Evolutionary conservation across 768 basidiomycete genomes (phyloP), one percentile per base, ranked within the genome.

Genomic region (Trichaptum fuscoviolaceum): DNA sequence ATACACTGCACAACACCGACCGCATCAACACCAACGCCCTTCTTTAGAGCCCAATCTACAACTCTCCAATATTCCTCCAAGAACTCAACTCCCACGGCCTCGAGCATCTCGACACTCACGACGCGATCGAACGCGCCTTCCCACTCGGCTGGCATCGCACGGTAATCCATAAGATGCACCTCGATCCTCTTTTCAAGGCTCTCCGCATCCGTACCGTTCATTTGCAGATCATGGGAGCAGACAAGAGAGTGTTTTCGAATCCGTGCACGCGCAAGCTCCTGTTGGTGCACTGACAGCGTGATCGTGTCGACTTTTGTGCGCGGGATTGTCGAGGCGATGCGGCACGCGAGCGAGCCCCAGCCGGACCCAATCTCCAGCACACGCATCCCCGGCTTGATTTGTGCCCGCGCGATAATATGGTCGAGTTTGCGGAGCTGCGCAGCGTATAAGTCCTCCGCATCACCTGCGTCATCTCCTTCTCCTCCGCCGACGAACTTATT

Each of bases 321-420:
- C 1, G 85, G 83, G 65, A 85, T 77, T 10, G 80, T 82, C 36
- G 78, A 76, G 0, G 86, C 85, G 60, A 89, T 83, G 65, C 83
- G 78, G 62, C 91, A 87, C 2, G 91, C 85, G 69, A 92, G 79
- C 7, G 87, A 85, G 5, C 90, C 90, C 89, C 90, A 93, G 4
- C 90, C 90, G 6, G 86, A 87, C n/a, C 90, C 91, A 61, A 91
- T 90, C 73, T 91, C 89, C 18, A 91, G 80, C 0, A 90, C 81
- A 62, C 85, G 79, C 64, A 85, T 80, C 0, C 84, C 84, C 1
- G 83, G 78, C 20, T 77, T 77, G 64, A 92, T 87, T 61, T 85
- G 81, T 1, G 89, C 86, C 73, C 88, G 89, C 7, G 78, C 71
- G 66, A 91, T 85, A 71, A 91, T 85, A 70, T 88, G 86, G 30